Conservation (phyloP, 371 early-diverging fungal species). For the Mortierella sp. region DNA sequence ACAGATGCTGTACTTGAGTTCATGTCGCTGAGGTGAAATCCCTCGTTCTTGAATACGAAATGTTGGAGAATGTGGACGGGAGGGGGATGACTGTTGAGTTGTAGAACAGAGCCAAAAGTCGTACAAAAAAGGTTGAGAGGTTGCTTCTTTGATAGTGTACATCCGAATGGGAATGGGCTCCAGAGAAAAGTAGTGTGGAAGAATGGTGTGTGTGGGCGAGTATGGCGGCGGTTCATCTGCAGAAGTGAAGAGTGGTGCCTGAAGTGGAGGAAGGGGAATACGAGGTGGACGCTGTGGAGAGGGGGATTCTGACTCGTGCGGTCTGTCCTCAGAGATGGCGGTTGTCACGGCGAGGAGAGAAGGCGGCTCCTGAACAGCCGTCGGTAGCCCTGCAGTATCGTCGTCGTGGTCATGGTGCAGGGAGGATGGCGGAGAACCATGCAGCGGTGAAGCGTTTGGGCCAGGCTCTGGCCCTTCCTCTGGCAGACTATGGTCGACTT, state of each 20-base stretch:
- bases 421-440: too few relatives aligned
- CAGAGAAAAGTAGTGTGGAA: conserved; percentile 45
- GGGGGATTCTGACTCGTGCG: too few relatives aligned
- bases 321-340: too few relatives aligned
- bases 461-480: too few relatives aligned
- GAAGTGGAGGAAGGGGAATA: not conserved
- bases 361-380: too few relatives aligned
- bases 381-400: too few relatives aligned
- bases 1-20: conserved; percentile 38
- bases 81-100: conserved; percentile 13
- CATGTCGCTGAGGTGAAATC: conserved; percentile 8
- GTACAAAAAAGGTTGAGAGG: conserved; percentile 20
- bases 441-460: too few relatives aligned
- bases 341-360: too few relatives aligned
- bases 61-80: conserved; percentile 23
- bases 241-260: conserved; percentile 7
- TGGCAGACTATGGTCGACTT: too few relatives aligned
- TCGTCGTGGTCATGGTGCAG: too few relatives aligned
- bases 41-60: conserved; percentile 31
- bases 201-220: conserved; percentile 47
- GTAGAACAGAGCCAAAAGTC: conserved; percentile 41
- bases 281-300: too few relatives aligned
- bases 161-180: conserved; percentile 42
- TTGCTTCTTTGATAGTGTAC: conserved; percentile 35
- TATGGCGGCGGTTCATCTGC: conserved; percentile 42